Evolutionary conservation across 257 asterid species (phyloP).

Genomic region (Misopates orontium): DNA sequence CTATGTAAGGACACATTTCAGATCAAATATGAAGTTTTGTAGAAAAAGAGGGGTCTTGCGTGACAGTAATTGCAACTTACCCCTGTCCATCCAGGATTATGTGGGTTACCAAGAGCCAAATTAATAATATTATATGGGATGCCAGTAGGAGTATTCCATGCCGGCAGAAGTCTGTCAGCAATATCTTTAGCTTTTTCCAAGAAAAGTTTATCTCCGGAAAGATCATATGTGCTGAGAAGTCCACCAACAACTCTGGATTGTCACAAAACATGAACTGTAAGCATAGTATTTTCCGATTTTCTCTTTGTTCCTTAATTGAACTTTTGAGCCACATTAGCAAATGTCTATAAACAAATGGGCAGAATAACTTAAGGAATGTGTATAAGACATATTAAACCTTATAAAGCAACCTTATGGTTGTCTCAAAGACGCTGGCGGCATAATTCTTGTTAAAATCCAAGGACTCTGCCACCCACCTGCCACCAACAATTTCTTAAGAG

Average conservation of each 20-base stretch:
- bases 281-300: conserved; percentile 6
- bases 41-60: too few species aligned
- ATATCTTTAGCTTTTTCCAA: conserved; percentile 95
- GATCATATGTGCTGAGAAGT: conserved; percentile 94
- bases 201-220: conserved; percentile 87
- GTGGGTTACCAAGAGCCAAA: conserved; percentile 89
- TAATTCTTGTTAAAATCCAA: conserved; percentile 95
- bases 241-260: conserved; percentile 97
- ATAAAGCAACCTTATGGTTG: conserved; percentile 99
- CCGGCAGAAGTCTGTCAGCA: conserved; percentile 95
- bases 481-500: conserved; percentile 37
- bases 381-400: conserved; percentile 70
- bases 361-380: conserved; percentile 35
- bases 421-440: conserved; percentile 98
- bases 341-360: conserved; percentile 12
- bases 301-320: conserved; percentile 16
- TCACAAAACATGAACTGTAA: conserved; percentile 35
- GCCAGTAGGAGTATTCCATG: conserved; percentile 95
- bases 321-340: conserved; percentile 17
- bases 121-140: conserved; percentile 90
- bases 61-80: conserved; percentile 44
- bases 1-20: not conserved
- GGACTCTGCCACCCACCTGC: conserved; percentile 96
- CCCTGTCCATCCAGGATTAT: conserved; percentile 99
- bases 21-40: too few species aligned